Evolutionary conservation across 495 filamentous ascomycete genomes (phyloP).

Genomic region (Xylaria venustula): DNA sequence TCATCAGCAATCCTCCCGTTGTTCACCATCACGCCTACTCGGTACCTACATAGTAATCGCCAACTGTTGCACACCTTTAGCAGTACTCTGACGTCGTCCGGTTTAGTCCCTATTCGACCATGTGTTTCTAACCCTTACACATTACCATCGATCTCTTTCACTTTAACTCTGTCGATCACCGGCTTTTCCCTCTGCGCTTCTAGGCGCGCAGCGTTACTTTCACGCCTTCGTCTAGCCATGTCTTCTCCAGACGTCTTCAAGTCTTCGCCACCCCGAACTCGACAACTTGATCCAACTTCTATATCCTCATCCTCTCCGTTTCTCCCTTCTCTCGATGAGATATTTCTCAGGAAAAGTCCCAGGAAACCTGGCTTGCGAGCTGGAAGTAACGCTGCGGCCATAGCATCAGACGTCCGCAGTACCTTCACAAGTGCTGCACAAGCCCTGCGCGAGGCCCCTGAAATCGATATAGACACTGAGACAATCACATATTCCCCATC

Average conservation of each 20-base stretch:
- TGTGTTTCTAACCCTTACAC: too few relatives aligned
- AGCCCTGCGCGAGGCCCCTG: constrained; percentile 9
- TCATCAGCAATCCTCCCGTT: too few relatives aligned
- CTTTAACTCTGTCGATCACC: constrained; percentile 27
- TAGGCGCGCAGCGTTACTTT: constrained; percentile 31
- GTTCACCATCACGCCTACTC: too few relatives aligned
- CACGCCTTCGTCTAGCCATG: constrained; percentile 31
- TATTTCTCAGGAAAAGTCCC: constrained; percentile 31
- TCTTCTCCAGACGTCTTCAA: constrained; percentile 33
- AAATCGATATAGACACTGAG: constrained; percentile 31
- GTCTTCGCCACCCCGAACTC: constrained; percentile 35
- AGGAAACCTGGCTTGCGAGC: constrained; percentile 29
- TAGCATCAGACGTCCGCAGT: constrained; percentile 31
- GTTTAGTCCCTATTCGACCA: too few relatives aligned
- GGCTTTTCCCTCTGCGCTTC: constrained; percentile 36
- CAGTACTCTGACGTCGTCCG: too few relatives aligned
- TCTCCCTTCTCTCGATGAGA: constrained; percentile 41
- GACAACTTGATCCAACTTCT: constrained; percentile 21
- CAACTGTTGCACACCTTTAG: too few relatives aligned
- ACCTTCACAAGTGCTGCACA: too few relatives aligned
- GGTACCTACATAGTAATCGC: too few relatives aligned
- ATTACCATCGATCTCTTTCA: not conserved
- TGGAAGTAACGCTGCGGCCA: constrained; percentile 32
- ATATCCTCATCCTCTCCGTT: constrained; percentile 49
- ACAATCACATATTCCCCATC: constrained; percentile 20